These are phyloP conservation scores for Pisolithus albus DNA, from an alignment of 768 basidiomycete genomes.

Conservation along the genomic window DNA sequence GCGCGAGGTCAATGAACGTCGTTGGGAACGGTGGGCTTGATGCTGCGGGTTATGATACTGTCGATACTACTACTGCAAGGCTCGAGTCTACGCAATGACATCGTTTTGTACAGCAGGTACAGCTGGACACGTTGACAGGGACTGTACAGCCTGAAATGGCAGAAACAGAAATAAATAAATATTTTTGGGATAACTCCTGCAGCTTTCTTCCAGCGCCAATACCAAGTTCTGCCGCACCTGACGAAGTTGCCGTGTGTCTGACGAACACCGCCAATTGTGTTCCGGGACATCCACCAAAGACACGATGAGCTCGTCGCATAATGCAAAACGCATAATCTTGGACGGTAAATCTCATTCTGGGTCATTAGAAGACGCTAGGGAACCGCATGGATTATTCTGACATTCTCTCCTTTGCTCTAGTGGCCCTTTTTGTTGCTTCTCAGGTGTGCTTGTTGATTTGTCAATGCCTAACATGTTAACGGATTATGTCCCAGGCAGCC, in stretches of 20 bases:
- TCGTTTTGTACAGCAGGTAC: background rate
- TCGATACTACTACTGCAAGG: background rate
- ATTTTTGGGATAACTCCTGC: background rate
- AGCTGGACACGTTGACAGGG: background rate
- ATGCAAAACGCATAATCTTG: slow-evolving; percentile 38
- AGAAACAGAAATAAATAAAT: background rate
- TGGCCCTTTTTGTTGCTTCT: slow-evolving; percentile 45
- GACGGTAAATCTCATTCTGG: slow-evolving; percentile 31
- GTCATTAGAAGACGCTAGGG: background rate
- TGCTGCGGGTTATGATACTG: background rate
- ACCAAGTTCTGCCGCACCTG: too few species aligned
- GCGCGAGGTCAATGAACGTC: background rate
- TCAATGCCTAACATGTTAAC: background rate
- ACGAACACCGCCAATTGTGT: too few species aligned
- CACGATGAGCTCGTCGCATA: slow-evolving; percentile 18
- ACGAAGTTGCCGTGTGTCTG: too few species aligned
- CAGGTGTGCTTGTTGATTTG: slow-evolving; percentile 34
- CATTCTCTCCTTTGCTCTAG: slow-evolving; percentile 23
- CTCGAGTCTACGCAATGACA: background rate
- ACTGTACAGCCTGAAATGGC: background rate
- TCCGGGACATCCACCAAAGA: too few species aligned
- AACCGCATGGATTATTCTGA: slow-evolving; percentile 5
- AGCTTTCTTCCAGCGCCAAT: too few species aligned
- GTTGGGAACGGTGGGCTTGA: background rate
- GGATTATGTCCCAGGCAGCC: slow-evolving; percentile 49